Conservation (phyloP, 2,329 filamentous ascomycete species). For the Ophiostoma sp. region DNA sequence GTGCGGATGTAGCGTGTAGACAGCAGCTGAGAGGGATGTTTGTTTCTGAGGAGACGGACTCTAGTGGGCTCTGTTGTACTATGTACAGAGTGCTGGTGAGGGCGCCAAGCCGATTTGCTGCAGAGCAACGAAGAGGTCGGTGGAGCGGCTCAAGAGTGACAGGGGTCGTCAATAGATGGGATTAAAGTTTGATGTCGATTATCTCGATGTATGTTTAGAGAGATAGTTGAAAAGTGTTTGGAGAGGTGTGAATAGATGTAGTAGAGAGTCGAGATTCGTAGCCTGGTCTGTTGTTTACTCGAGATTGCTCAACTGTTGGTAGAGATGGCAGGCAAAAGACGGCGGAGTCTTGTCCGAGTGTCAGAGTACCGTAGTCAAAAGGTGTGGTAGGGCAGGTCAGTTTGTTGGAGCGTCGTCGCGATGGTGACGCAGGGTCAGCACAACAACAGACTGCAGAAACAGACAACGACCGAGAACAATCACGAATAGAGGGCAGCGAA, state of each 20-base stretch:
- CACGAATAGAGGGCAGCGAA: background rate
- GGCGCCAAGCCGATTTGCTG: conserved; percentile 23
- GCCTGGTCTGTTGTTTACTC: too few species aligned
- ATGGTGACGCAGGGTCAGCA: conserved; percentile 17
- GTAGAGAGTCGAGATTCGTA: background rate
- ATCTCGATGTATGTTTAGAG: background rate
- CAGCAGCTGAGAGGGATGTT: background rate
- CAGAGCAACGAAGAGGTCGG: conserved; percentile 18
- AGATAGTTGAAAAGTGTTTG: too few species aligned
- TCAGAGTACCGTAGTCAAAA: too few species aligned
- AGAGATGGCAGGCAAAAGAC: too few species aligned
- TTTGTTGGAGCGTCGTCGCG: conserved; percentile 13
- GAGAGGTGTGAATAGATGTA: too few species aligned
- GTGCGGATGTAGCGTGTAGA: conserved; percentile 6
- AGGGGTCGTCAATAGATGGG: background rate
- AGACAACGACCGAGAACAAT: background rate
- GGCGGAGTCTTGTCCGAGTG: too few species aligned
- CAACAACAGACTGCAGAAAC: conserved; percentile 17
- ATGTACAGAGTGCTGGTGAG: background rate
- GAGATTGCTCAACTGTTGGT: too few species aligned
- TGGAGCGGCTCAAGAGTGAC: conserved; percentile 10
- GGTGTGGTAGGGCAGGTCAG: background rate
- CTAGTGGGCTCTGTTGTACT: background rate
- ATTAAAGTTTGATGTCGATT: background rate
- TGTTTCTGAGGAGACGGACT: conserved; percentile 22